These are phyloP conservation scores for Pyrenula aspistea DNA, from an alignment of 495 filamentous ascomycete genomes.

Conservation along the genomic window DNA sequence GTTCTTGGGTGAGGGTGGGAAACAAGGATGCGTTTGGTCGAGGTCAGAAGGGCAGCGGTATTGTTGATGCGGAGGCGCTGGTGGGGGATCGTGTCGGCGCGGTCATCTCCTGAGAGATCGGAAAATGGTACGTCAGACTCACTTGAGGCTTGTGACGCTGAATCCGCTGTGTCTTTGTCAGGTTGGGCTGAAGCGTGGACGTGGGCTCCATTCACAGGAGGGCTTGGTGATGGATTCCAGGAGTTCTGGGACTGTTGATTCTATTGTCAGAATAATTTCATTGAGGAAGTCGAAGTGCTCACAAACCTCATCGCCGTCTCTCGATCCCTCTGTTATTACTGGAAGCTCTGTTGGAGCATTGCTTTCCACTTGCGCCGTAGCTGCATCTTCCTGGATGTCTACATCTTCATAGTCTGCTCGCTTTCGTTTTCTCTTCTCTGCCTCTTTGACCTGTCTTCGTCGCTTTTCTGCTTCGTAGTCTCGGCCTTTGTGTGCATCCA, in stretches of 20 bases:
- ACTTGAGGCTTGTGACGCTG: conserved; percentile 30
- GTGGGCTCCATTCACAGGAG: conserved; percentile 21
- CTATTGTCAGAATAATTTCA: no score
- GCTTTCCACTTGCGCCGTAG: neutral
- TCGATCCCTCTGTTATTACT: neutral
- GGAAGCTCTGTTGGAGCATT: neutral
- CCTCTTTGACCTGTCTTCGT: conserved; percentile 43
- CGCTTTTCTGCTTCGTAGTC: conserved; percentile 58
- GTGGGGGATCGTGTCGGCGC: conserved; percentile 74
- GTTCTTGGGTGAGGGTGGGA: conserved; percentile 44
- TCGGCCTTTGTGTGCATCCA: conserved; percentile 53
- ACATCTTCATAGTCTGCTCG: conserved; percentile 14
- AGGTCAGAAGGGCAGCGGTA: conserved; percentile 64
- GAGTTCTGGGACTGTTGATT: conserved; percentile 18
- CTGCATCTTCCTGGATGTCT: conserved; percentile 12
- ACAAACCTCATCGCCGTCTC: neutral
- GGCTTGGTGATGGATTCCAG: conserved; percentile 11
- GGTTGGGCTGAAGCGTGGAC: conserved; percentile 18
- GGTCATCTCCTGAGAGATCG: conserved; percentile 70
- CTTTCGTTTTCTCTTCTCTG: conserved; percentile 35
- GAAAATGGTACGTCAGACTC: conserved; percentile 73
- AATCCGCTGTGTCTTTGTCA: conserved; percentile 11
- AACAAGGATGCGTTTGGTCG: conserved; percentile 64
- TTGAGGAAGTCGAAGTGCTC: no score
- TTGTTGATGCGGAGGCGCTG: conserved; percentile 98